Conservation (phyloP, 306 rosid genomes). For the Cucumis melo region DNA sequence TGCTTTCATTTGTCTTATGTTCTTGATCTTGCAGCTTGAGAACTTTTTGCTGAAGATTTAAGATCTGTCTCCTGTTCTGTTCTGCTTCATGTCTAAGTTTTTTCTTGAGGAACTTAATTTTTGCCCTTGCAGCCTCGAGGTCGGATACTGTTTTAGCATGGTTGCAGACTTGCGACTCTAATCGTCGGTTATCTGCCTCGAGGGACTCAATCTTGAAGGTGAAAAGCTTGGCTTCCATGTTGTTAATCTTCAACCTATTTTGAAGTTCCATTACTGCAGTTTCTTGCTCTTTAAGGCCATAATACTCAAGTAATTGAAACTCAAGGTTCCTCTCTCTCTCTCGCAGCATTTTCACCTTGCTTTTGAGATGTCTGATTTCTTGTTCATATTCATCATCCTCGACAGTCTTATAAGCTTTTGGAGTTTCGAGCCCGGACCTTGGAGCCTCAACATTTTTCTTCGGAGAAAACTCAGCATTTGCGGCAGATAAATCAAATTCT, state of each 20-base stretch:
- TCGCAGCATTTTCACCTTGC: slow-evolving; percentile 44
- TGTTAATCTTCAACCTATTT: slow-evolving; percentile 56
- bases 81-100: slow-evolving; percentile 58
- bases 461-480: slow-evolving; percentile 20
- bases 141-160: slow-evolving; percentile 41
- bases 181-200: slow-evolving; percentile 47
- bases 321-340: slow-evolving; percentile 74
- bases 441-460: slow-evolving; percentile 32
- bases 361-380: slow-evolving; percentile 49
- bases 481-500: slow-evolving; percentile 29
- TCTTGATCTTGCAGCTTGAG: slow-evolving; percentile 52
- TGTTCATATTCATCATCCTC: slow-evolving; percentile 46
- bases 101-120: slow-evolving; percentile 55
- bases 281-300: slow-evolving; percentile 83
- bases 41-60: slow-evolving; percentile 47
- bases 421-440: slow-evolving; percentile 23
- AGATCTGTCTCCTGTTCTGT: slow-evolving; percentile 53
- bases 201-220: slow-evolving; percentile 60
- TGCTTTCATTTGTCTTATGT: slow-evolving; percentile 17
- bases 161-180: slow-evolving; percentile 37
- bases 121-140: slow-evolving; percentile 55
- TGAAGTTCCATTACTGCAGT: slow-evolving; percentile 68
- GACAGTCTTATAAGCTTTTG: slow-evolving; percentile 18
- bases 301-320: slow-evolving; percentile 66
- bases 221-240: slow-evolving; percentile 70